These are phyloP conservation scores for Posidonia australis DNA, from an alignment of 106 monocot species.

Conservation along the genomic window DNA sequence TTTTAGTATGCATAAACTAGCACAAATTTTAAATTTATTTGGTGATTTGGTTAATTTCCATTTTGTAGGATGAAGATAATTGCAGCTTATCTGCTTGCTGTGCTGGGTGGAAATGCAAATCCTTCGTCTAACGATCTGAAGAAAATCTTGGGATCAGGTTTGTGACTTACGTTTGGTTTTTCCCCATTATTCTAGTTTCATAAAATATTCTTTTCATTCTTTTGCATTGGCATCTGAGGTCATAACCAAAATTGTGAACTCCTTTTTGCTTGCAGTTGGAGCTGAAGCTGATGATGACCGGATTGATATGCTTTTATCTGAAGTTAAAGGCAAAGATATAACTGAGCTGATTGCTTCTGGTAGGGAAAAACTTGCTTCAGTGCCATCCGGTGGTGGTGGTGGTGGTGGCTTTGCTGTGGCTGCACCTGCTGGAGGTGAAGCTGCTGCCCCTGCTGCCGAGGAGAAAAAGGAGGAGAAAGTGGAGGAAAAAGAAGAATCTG, in stretches of 20 bases:
- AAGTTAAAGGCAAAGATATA: conserved; percentile 13
- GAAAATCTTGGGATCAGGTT: conserved; percentile 6
- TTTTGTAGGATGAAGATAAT: conserved; percentile 11
- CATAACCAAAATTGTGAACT: too few relatives aligned
- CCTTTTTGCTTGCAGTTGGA: conserved; percentile 3
- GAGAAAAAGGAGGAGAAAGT: conserved; percentile 9
- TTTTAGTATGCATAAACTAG: too few relatives aligned
- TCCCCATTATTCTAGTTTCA: background rate
- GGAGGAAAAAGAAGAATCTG: conserved; percentile 15
- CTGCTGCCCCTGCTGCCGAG: background rate
- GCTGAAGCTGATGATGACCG: conserved; percentile 14
- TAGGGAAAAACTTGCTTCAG: conserved; percentile 14
- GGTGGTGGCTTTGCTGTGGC: background rate
- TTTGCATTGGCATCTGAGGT: too few relatives aligned
- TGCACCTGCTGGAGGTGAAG: background rate
- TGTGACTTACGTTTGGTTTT: background rate
- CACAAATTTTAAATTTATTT: too few relatives aligned
- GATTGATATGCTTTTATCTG: conserved; percentile 8
- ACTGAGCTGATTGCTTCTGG: conserved; percentile 16
- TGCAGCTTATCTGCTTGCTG: conserved; percentile 17
- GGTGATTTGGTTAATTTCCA: too few relatives aligned
- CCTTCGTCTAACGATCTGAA: conserved; percentile 3
- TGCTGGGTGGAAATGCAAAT: conserved; percentile 6
- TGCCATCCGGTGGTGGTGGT: conserved; percentile 12
- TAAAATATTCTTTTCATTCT: too few relatives aligned